These are phyloP conservation scores for Xylaria sp. DNA, from an alignment of 2,329 filamentous ascomycete genomes.

Conservation along the genomic window DNA sequence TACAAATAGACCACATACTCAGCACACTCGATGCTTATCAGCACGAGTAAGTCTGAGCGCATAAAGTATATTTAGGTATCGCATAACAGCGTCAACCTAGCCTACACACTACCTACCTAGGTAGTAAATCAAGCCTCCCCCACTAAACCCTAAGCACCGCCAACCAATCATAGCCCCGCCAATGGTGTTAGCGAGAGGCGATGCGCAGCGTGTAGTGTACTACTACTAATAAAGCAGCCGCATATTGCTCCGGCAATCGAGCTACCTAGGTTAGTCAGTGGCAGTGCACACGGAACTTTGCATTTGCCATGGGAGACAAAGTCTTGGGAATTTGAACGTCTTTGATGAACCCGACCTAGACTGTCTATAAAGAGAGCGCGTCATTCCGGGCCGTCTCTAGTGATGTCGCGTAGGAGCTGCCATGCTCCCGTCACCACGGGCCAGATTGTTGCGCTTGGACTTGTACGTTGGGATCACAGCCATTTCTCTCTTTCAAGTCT, in stretches of 20 bases:
- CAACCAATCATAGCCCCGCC: conserved; percentile 27
- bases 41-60: not conserved
- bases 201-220: conserved; percentile 23
- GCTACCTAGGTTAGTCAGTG: conserved; percentile 22
- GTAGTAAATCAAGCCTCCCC: conserved; percentile 16
- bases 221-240: conserved; percentile 21
- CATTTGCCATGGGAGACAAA: conserved; percentile 16
- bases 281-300: conserved; percentile 25
- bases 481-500: conserved; percentile 19
- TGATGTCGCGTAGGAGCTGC: conserved; percentile 18
- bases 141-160: conserved; percentile 2
- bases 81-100: not conserved
- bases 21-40: not conserved
- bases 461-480: conserved; percentile 2
- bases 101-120: not conserved
- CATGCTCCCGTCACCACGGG: conserved; percentile 6
- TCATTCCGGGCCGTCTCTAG: conserved; percentile 13
- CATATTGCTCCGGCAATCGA: conserved; percentile 24
- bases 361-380: conserved; percentile 21
- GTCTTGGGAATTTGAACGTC: conserved; percentile 20
- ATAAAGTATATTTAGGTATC: conserved; percentile 1
- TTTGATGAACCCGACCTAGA: conserved; percentile 5
- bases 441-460: conserved; percentile 9
- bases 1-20: not conserved
- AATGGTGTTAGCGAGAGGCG: conserved; percentile 21